A percentile compares a stretch with the other conserved stretches of the same genome.
Evolutionary conservation across 1,139 yeast genomes (phyloP).

Genomic region (Kodamaea fungicola): DNA sequence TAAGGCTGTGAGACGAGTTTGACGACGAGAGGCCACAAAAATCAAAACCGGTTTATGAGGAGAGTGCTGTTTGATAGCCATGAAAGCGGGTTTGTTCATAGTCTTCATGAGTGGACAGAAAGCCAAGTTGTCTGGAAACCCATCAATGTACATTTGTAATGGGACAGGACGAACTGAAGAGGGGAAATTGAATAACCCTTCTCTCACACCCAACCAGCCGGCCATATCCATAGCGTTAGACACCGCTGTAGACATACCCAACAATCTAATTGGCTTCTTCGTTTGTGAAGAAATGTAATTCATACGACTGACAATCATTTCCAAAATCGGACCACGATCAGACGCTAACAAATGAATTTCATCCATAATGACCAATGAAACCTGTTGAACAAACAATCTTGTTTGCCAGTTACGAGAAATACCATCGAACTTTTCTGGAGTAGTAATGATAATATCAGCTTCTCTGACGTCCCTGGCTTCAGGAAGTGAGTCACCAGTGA

Average conservation of each 20-base stretch:
- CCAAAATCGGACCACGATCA: slow-evolving; percentile 97
- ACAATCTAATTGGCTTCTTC: slow-evolving; percentile 67
- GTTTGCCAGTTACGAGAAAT: slow-evolving; percentile 98
- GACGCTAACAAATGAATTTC: slow-evolving; percentile 96
- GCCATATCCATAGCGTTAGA: slow-evolving; percentile 98
- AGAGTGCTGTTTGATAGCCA: slow-evolving; percentile 94
- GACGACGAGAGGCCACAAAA: slow-evolving; percentile 96
- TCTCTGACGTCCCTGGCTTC: slow-evolving; percentile 81
- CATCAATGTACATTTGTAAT: slow-evolving; percentile 94
- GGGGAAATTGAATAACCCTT: slow-evolving; percentile 90
- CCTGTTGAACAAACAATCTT: slow-evolving; percentile 85
- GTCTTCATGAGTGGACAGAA: slow-evolving; percentile 95
- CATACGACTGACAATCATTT: slow-evolving; percentile 98
- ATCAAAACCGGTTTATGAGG: slow-evolving; percentile 90
- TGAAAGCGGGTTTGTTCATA: slow-evolving; percentile 96
- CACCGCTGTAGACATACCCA: slow-evolving; percentile 97
- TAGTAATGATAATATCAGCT: slow-evolving; percentile 90
- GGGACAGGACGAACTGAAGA: slow-evolving; percentile 98
- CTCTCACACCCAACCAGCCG: slow-evolving; percentile 89
- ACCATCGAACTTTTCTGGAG: slow-evolving; percentile 99
- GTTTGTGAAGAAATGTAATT: slow-evolving; percentile 82
- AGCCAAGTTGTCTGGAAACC: slow-evolving; percentile 91
- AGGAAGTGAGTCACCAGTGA: slow-evolving; percentile 96
- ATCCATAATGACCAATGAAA: slow-evolving; percentile 93
- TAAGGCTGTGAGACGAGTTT: slow-evolving; percentile 90